Evolutionary conservation across 768 basidiomycete species (phyloP), one percentile per base, ranked within the genome.

Genomic region (Auricularia auricula-judae): DNA sequence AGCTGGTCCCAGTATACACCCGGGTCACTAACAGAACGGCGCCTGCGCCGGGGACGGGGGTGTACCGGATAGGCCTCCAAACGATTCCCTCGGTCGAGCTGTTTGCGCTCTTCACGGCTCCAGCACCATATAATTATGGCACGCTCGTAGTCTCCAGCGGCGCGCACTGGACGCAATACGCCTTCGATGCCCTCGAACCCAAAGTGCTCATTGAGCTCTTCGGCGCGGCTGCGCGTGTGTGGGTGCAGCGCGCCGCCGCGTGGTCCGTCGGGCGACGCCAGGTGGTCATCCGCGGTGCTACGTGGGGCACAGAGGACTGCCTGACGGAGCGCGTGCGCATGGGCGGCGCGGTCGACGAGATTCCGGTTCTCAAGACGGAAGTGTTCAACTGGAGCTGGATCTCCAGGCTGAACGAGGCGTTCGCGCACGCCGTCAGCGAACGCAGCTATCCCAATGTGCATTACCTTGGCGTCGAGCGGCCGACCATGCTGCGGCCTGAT

Each of bases 341-440:
- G 80, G 70, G 64, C 42, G 74, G 67, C 3, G 67, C 67, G 7
- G 14, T 58, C 29, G 61, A 61, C n/a, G 51, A 76, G 66, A 76
- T 83, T 21, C 67, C 74, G 66, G 79, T 80, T 1, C 80, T 76
- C 64, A 65, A 67, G 47, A 77, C 77, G 75, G 75, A 77, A 35
- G 84, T 81, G 80, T 87, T 82, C 70, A 88, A 88, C 69, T 88
- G 87, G 87, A 80, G 76, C 0, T 78, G 80, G 73, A 86, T 88
- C 59, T 71, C 75, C 71, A 77, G 79, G 65, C 84, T 81, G 65
- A 88, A 88, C 65, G 70, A 73, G n/a, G 72, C 80, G 14, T 86
- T 87, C 68, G 74, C 85, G 0, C 73, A 70, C 18, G 67, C 82
- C 5, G 71, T 85, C 16, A 71, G 70, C 56, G 71, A 74, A n/a